phyloP scores from a whole-genome alignment of 2,329 filamentous ascomycete genomes.

The Diaporthe longicolla region DNA sequence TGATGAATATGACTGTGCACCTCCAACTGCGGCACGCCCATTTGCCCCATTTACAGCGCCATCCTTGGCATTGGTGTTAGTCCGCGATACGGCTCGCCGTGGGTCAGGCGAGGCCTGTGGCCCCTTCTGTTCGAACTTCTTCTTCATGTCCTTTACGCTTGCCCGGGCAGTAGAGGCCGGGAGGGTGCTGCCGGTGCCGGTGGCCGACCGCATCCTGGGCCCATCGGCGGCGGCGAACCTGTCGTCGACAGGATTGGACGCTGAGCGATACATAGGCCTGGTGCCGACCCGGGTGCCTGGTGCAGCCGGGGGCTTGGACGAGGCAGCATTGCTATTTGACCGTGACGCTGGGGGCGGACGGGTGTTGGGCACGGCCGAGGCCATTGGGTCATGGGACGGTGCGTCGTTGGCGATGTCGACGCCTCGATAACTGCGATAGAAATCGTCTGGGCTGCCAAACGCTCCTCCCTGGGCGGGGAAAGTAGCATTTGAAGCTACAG shows the following conservation, averaged over 20 bases:
- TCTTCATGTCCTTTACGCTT: conserved; percentile 86
- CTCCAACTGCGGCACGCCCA: conserved; percentile 51
- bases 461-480: conserved; percentile 48
- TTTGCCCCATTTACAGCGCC: conserved; percentile 48
- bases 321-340: conserved; percentile 65
- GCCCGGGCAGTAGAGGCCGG: conserved; percentile 58
- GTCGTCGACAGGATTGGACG: conserved; percentile 69
- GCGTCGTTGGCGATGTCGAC: conserved; percentile 54
- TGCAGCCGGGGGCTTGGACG: conserved; percentile 61
- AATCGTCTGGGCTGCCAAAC: conserved; percentile 67
- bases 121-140: conserved; percentile 75
- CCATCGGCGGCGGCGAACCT: conserved; percentile 50
- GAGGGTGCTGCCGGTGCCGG: conserved; percentile 54
- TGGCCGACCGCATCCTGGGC: conserved; percentile 51
- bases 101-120: conserved; percentile 50
- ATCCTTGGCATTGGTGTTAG: conserved; percentile 54
- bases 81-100: conserved; percentile 52
- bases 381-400: conserved; percentile 53
- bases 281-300: conserved; percentile 56
- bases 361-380: conserved; percentile 56
- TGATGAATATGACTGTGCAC: conserved; percentile 58
- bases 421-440: conserved; percentile 66
- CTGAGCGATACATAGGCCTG: conserved; percentile 65
- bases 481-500: conserved; percentile 56
- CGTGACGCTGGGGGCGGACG: conserved; percentile 59